These are phyloP conservation scores for Straminergon stramineum DNA, from an alignment of 225 moss, liverwort and hornwort genomes.

Conservation along the genomic window DNA sequence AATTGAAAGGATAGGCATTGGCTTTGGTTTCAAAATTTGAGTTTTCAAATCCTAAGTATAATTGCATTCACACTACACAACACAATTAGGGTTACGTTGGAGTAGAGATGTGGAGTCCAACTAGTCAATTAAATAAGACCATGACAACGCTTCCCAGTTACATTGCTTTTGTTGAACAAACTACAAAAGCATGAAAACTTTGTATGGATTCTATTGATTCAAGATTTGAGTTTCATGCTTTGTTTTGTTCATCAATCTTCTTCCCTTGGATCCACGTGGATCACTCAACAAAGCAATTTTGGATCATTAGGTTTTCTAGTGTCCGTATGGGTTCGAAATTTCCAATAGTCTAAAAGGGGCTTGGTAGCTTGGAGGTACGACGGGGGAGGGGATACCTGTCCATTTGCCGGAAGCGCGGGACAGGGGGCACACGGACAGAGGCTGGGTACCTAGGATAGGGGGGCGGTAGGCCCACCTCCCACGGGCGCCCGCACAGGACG, in stretches of 20 bases:
- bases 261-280: background rate
- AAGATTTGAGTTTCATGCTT: too few species aligned
- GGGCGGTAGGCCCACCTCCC: background rate
- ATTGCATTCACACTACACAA: too few species aligned
- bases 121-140: too few species aligned
- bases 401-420: background rate
- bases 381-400: background rate
- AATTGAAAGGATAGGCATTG: too few species aligned
- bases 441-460: background rate
- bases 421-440: background rate
- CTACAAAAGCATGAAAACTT: background rate
- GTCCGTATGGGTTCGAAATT: too few species aligned
- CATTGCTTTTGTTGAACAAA: too few species aligned
- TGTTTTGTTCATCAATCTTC: background rate
- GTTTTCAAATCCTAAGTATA: too few species aligned
- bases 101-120: too few species aligned
- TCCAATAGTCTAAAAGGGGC: background rate
- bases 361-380: background rate
- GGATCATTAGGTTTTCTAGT: background rate
- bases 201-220: rapidly evolving
- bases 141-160: too few species aligned
- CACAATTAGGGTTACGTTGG: too few species aligned
- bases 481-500: background rate
- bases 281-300: background rate
- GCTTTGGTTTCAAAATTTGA: too few species aligned